Evolutionary conservation across 1,284 basidiomycete species (phyloP).

Genomic region (Volvariella surrecta): DNA sequence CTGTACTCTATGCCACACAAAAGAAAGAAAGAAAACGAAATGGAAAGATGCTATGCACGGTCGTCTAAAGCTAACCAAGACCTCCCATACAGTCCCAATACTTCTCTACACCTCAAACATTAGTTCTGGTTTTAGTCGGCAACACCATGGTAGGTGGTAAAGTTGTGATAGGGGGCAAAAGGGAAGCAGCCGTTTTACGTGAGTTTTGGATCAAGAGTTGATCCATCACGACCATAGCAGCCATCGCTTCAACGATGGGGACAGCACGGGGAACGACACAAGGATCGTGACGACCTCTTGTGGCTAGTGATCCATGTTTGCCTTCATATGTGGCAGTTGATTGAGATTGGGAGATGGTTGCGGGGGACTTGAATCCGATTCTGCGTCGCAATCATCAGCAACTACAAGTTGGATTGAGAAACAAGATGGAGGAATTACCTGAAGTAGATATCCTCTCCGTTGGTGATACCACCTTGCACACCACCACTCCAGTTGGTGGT

Average conservation of each 20-base stretch:
- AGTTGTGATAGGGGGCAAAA: slow-evolving; percentile 70
- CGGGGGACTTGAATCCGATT: slow-evolving; percentile 96
- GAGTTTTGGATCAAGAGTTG: slow-evolving; percentile 82
- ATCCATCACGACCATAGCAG: slow-evolving; percentile 93
- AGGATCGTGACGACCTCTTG: slow-evolving; percentile 92
- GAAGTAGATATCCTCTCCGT: slow-evolving; percentile 98
- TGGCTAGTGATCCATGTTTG: slow-evolving; percentile 78
- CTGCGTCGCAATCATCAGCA: slow-evolving; percentile 29
- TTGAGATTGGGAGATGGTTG: slow-evolving; percentile 94
- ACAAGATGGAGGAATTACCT: slow-evolving; percentile 43
- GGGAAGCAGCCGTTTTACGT: slow-evolving; percentile 50
- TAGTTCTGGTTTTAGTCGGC: slow-evolving; percentile 28
- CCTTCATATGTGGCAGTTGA: slow-evolving; percentile 91
- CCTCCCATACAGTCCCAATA: too few species aligned
- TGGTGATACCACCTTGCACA: slow-evolving; percentile 96
- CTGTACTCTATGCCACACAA: too few species aligned
- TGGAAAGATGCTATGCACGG: too few species aligned
- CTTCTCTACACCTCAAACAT: too few species aligned
- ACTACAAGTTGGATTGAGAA: background rate
- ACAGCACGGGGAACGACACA: slow-evolving; percentile 98
- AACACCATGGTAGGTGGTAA: slow-evolving; percentile 84
- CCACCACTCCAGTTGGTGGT: slow-evolving; percentile 95
- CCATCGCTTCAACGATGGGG: slow-evolving; percentile 98
- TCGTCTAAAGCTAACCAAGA: too few species aligned
- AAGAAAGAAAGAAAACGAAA: too few species aligned